Evolutionary conservation across 2,329 filamentous ascomycete species (phyloP), one percentile per base, ranked within the genome.

Genomic region (Aspergillus sp.): DNA sequence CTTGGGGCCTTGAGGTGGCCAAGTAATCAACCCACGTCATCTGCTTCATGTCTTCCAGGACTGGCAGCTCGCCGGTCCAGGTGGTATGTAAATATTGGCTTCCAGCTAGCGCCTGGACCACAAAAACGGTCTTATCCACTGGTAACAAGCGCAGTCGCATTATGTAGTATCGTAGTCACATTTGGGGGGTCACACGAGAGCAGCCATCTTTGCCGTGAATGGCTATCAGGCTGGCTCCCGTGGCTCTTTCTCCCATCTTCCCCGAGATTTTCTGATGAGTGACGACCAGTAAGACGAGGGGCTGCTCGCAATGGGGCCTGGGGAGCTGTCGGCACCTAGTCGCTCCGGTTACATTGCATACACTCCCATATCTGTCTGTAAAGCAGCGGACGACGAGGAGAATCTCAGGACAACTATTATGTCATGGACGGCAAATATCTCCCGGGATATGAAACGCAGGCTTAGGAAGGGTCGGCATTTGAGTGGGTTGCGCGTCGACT

Each of bases 331-430:
- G 52, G 52, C 56, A 56, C 31, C 55, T 52, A 39, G 52, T 37
- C 58, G 47, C 51, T 52, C 55, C 56, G 61, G 61, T 64, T 64
- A 62, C 62, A 64, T 64, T 56, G 59, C 62, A 64, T 58, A 19
- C 33, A 52, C 23, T 49, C 47, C 7, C 33, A 5, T 54, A 31
- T 33, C 15, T 51, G 17, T 49, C 11, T 58, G 25, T 21, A 45
- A 21, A 27, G 14, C 23, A 49, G 15, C 45, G 31, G 51, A 43
- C 23, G 25, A 40, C n/a, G 46, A 44, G 21, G 33, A 51, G 37
- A 51, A 35, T 52, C 37, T 44, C 37, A 19, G 46, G 17, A 50
- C 47, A 40, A n/a, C 40, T n/a, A 43, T 37, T 54, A 49, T 54
- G 27, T 39, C 49, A 52, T 41, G 23, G 12, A 40, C 48, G 21